phyloP scores from a whole-genome alignment of 2,329 filamentous ascomycete genomes.

The Cladophialophora carrionii region DNA sequence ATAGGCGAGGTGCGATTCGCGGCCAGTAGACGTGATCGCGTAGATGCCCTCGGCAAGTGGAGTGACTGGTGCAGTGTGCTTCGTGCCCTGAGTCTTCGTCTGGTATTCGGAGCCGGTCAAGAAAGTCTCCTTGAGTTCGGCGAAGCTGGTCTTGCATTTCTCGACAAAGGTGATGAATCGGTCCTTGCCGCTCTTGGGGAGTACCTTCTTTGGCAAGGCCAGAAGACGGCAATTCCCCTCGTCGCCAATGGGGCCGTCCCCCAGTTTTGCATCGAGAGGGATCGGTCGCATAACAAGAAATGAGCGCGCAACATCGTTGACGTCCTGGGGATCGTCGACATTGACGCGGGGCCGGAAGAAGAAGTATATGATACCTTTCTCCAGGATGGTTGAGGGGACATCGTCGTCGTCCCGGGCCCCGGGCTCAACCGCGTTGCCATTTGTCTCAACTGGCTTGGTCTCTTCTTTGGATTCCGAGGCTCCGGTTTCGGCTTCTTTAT shows the following conservation, averaged over 20 bases:
- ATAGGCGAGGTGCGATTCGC: slow-evolving; percentile 77
- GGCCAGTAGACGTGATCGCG: slow-evolving; percentile 71
- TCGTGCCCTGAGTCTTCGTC: slow-evolving; percentile 73
- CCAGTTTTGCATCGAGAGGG: slow-evolving; percentile 68
- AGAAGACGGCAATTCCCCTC: slow-evolving; percentile 70
- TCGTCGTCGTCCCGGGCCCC: slow-evolving; percentile 55
- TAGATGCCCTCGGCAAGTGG: slow-evolving; percentile 87
- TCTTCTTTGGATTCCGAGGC: slow-evolving; percentile 24
- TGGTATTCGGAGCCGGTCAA: slow-evolving; percentile 68
- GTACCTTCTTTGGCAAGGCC: slow-evolving; percentile 80
- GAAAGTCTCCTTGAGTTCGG: slow-evolving; percentile 73
- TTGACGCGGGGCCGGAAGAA: slow-evolving; percentile 80
- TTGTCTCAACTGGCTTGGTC: slow-evolving; percentile 17
- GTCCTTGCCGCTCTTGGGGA: slow-evolving; percentile 70
- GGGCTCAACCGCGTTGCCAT: slow-evolving; percentile 53
- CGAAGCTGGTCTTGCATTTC: slow-evolving; percentile 67
- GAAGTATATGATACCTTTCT: slow-evolving; percentile 91
- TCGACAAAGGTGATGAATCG: slow-evolving; percentile 83
- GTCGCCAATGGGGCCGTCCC: slow-evolving; percentile 59
- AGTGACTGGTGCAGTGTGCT: slow-evolving; percentile 69
- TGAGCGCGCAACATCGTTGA: slow-evolving; percentile 74
- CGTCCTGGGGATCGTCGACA: slow-evolving; percentile 67
- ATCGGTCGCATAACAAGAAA: slow-evolving; percentile 80
- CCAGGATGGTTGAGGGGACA: slow-evolving; percentile 67
- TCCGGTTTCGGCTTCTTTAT: slow-evolving; percentile 17